Percentiles rank a stretch among this genome's conserved stretches.
These are phyloP conservation scores for Mycosphaerella sp. DNA, from an alignment of 2,329 filamentous ascomycete species.

Conservation along the genomic window DNA sequence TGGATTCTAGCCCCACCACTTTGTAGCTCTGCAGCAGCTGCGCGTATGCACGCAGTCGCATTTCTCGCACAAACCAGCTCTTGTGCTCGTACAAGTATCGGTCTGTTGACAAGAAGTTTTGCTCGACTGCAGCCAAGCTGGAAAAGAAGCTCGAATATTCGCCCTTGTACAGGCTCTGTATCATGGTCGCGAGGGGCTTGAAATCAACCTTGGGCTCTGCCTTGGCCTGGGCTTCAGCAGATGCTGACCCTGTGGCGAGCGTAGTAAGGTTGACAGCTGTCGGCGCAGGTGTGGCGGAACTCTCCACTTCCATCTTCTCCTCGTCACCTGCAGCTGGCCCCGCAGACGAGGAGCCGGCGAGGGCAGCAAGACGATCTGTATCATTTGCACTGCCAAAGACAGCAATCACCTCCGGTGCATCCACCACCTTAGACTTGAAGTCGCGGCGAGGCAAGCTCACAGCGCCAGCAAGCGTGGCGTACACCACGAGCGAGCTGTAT, in stretches of 20 bases:
- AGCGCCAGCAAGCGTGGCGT: conserved; percentile 89
- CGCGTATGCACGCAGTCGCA: conserved; percentile 93
- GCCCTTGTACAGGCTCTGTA: conserved; percentile 86
- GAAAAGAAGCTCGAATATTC: conserved; percentile 93
- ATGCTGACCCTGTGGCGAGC: conserved; percentile 55
- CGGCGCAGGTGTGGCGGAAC: conserved; percentile 40
- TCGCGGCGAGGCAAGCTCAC: conserved; percentile 93
- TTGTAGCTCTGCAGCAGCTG: conserved; percentile 96
- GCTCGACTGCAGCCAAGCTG: conserved; percentile 81
- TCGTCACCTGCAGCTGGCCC: conserved; percentile 72
- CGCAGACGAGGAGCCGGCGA: conserved; percentile 72
- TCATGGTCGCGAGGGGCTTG: conserved; percentile 75
- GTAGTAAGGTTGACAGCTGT: conserved; percentile 83
- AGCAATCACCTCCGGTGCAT: conserved; percentile 96
- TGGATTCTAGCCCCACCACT: conserved; percentile 91
- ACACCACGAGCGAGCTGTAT: conserved; percentile 90
- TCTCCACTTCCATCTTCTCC: conserved; percentile 51
- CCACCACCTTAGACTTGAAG: conserved; percentile 98
- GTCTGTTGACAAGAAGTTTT: conserved; percentile 88
- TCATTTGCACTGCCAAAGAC: conserved; percentile 70
- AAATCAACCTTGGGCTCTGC: conserved; percentile 82
- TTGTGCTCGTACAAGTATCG: conserved; percentile 94
- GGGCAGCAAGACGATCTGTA: conserved; percentile 77
- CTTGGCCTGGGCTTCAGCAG: conserved; percentile 59
- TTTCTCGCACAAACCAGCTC: conserved; percentile 96